Evolutionary conservation across 1,139 yeast genomes (phyloP).

Genomic region (Yamadazyma membranifaciens): DNA sequence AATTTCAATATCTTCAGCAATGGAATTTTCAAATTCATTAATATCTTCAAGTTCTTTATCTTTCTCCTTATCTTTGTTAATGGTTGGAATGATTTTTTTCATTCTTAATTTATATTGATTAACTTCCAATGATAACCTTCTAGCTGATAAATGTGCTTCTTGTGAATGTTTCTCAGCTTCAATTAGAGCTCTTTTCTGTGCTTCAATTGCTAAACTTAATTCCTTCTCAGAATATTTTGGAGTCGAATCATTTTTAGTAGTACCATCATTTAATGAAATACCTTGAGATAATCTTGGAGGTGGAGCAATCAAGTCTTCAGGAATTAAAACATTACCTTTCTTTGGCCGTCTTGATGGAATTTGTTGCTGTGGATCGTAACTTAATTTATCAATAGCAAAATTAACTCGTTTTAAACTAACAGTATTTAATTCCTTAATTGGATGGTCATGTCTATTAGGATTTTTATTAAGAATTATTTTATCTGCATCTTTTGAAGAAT

Average conservation of each 20-base stretch:
- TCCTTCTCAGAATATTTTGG: conserved; percentile 49
- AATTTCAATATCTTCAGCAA: conserved; percentile 11
- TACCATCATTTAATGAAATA: conserved; percentile 43
- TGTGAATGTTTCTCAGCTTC: conserved; percentile 73
- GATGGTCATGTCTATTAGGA: conserved; percentile 33
- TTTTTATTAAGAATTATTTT: conserved; percentile 49
- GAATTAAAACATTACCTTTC: conserved; percentile 75
- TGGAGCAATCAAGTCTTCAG: conserved; percentile 64
- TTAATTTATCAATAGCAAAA: conserved; percentile 69
- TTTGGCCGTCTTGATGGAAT: conserved; percentile 86
- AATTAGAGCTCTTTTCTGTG: conserved; percentile 50
- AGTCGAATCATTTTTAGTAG: conserved; percentile 19
- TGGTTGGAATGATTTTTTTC: neutral
- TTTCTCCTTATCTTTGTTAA: conserved; percentile 1
- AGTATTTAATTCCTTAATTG: conserved; percentile 35
- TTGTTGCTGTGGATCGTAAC: conserved; percentile 89
- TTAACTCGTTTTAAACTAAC: conserved; percentile 62
- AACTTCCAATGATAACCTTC: conserved; percentile 66
- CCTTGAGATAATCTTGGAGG: conserved; percentile 67
- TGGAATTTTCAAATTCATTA: conserved; percentile 11
- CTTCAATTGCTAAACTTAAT: conserved; percentile 53
- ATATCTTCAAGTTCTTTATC: conserved; percentile 4
- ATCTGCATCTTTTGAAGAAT: neutral
- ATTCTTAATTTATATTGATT: conserved; percentile 30
- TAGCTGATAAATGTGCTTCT: conserved; percentile 72